Evolutionary conservation across 169 alveolate species (phyloP), one percentile per base, ranked within the genome.

Genomic region (Sarcocystis neurona): DNA sequence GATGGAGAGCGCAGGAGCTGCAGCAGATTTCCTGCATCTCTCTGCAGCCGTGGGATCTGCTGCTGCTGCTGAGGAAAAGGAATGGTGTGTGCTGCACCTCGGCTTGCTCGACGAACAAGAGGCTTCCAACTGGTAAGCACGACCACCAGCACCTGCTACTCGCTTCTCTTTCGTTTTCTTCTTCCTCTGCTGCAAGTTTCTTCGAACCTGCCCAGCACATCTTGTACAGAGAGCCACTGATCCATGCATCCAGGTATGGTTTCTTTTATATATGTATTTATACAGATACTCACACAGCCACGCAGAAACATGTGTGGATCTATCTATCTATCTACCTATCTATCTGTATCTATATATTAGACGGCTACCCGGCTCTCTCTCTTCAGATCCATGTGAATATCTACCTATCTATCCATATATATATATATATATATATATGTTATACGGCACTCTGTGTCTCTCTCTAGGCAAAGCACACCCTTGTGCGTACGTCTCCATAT

Each of bases 61-160:
- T 20, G 89, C 60, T 10, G 60, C 60, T 6, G 20, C 43, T 20
- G 89, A 84, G 27, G 89, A 84, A 48, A 37, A 30, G 27, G 89
- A 84, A 23, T 84, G 89, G 89, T 20, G 18, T 12, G n/a, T 84
- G 34, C 66, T 84, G 70, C 89, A 84, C 47, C 66, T 60, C 23
- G 89, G 89, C 30, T 50, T 84, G 0, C 60, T 32, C 23, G 30
- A 32, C 39, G 80, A 27, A 34, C 66, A 58, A 15, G 80, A 84
- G 48, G 89, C 89, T 0, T 10, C 43, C 12, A 84, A 44, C 58
- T 84, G 89, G 89, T 84, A 70, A 23, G 70, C 20, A 8, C 48
- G 43, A 23, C 63, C 30, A 20, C 41, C 20, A 20, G 63, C 63
- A 53, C 63, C 30, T 53, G 63, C 63, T 10, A 10, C 63, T 10